Base-by-base conservation (phyloP, 148 eudicot species). In the Rhododendron griersonianum region DNA sequence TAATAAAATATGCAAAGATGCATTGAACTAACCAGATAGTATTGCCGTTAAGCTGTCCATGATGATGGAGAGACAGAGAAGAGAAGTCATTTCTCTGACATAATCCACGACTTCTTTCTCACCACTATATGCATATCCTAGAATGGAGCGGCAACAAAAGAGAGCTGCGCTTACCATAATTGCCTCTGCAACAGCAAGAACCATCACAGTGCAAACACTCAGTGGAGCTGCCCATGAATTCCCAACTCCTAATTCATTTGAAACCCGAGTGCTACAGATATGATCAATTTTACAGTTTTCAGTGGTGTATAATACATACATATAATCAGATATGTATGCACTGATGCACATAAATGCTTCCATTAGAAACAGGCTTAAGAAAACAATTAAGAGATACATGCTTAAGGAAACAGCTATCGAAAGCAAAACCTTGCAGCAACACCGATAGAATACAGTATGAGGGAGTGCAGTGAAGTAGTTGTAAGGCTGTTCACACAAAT, bases 211-310 rank as follows among this genome's bases (percentile, higher is more conserved):
- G 79, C 82, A 84, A 0, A 87, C 81, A 25, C 90, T 44, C 14
- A 80, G 35, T 53, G 37, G 78, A 63, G 93, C 94, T 19, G 85
- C 84, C 71, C 84, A 41, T 11, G 93, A 80, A 50, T 87, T 89
- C 33, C 93, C 94, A 16, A 93, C 92, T 82, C 94, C 94, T 41
- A 92, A 80, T 78, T 92, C 92, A 75, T 92, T 92, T 4, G 93
- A 87, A 65, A 92, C 89, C 73, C 90, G 80, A 13, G 91, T 90
- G 87, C 92, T 92, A 71, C 73, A 82, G 7, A 3, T 30, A 28
- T 28, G 30, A 28, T 28, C 6, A 65, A 35, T 19, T 15, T 39
- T 39, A 39, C 5, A 4, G 0, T 39, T 39, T 39, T 39, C 41
- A 39, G 41, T 39, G 41, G 41, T 28, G 30, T 28, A 28, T 28